Percentiles rank a stretch among this genome's conserved stretches.
Evolutionary conservation across 1,284 basidiomycete genomes (phyloP).

Genomic region (Heterobasidion irregulare): DNA sequence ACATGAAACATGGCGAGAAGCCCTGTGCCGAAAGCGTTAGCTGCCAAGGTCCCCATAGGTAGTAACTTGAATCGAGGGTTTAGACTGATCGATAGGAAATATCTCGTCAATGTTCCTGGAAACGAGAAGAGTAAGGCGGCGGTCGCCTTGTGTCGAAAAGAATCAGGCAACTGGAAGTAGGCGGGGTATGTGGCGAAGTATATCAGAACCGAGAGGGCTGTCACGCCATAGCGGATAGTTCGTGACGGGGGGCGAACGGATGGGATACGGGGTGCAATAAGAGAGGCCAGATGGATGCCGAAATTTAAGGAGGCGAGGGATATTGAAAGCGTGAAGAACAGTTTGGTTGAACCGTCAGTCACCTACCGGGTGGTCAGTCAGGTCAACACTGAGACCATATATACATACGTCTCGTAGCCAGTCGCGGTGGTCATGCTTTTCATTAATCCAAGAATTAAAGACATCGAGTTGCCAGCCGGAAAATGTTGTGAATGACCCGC

Average conservation of each 20-base stretch:
- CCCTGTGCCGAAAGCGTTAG: conserved; percentile 79
- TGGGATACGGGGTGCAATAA: conserved; percentile 32
- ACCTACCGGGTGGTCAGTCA: conserved; percentile 40
- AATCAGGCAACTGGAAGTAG: conserved; percentile 68
- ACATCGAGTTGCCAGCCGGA: conserved; percentile 91
- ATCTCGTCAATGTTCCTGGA: conserved; percentile 84
- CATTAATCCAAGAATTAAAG: conserved; percentile 83
- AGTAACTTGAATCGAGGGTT: conserved; percentile 61
- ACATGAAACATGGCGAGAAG: conserved; percentile 68
- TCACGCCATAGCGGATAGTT: conserved; percentile 35
- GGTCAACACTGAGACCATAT: conserved; percentile 1
- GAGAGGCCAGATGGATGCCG: conserved; percentile 45
- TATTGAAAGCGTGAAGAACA: conserved; percentile 71
- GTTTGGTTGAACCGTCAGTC: conserved; percentile 79
- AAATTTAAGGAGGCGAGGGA: conserved; percentile 59
- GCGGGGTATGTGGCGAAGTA: conserved; percentile 67
- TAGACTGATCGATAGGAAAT: conserved; percentile 64
- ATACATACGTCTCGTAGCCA: conserved; percentile 73
- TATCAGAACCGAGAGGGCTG: conserved; percentile 39
- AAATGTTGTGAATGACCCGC: conserved; percentile 95
- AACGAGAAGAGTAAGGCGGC: conserved; percentile 89
- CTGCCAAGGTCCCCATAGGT: conserved; percentile 83
- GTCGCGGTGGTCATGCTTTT: conserved; percentile 43
- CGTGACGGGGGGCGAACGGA: conserved; percentile 29
- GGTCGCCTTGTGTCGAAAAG: conserved; percentile 73